Conservation (phyloP, 1,139 yeast genomes). For the Suhomyces terraborum region DNA sequence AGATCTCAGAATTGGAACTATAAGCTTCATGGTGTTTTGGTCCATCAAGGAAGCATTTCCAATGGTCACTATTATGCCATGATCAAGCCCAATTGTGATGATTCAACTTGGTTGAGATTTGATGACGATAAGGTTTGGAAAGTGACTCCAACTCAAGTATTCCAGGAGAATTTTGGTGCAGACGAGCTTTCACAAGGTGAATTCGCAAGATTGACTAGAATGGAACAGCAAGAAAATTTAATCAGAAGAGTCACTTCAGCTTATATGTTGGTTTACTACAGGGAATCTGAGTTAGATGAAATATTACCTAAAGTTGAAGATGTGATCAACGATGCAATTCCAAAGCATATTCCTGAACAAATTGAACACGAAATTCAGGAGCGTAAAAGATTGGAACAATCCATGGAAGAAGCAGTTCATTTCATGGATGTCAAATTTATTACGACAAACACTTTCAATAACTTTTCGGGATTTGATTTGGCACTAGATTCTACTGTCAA, state of each 20-base stretch:
- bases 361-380: slow-evolving; percentile 63
- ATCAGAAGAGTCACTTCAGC: slow-evolving; percentile 88
- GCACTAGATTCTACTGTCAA: slow-evolving; percentile 59
- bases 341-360: slow-evolving; percentile 67
- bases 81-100: slow-evolving; percentile 70
- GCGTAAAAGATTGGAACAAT: slow-evolving; percentile 56
- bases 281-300: slow-evolving; percentile 59
- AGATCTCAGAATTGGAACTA: slow-evolving; percentile 69
- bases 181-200: slow-evolving; percentile 53
- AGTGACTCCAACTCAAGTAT: slow-evolving; percentile 80
- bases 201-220: slow-evolving; percentile 52
- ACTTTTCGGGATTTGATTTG: slow-evolving; percentile 75
- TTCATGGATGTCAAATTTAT: slow-evolving; percentile 64
- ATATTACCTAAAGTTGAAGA: slow-evolving; percentile 61
- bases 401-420: slow-evolving; percentile 77
- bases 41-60: slow-evolving; percentile 93
- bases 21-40: slow-evolving; percentile 87
- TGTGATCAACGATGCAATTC: slow-evolving; percentile 49
- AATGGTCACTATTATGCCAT: slow-evolving; percentile 96
- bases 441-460: slow-evolving; percentile 51
- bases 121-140: slow-evolving; percentile 94
- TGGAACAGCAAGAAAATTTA: slow-evolving; percentile 63
- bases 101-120: slow-evolving; percentile 82
- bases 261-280: slow-evolving; percentile 91
- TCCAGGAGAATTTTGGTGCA: slow-evolving; percentile 92